Evolutionary conservation across 176 grass and related monocot genomes (phyloP).

Genomic region (Zoysia japonica): DNA sequence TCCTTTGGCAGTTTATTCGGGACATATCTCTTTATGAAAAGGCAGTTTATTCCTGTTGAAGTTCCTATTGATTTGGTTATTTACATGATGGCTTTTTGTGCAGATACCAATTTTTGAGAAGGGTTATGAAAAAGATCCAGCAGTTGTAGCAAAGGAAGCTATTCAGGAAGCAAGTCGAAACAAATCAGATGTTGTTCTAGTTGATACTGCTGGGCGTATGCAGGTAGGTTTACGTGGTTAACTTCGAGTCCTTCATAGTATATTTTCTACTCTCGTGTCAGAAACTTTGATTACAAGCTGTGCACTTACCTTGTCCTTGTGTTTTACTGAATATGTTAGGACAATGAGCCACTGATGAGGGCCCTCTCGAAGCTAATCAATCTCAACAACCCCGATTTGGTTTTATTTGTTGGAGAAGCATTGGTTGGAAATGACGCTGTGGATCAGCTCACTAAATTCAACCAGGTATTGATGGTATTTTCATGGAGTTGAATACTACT

Average conservation of each 20-base stretch:
- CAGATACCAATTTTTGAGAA: conserved; percentile 98
- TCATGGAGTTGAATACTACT: neutral
- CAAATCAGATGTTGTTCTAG: conserved; percentile 90
- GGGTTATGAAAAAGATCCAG: conserved; percentile 91
- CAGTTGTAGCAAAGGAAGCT: conserved; percentile 88
- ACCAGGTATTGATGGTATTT: conserved; percentile 57
- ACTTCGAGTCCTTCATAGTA: neutral
- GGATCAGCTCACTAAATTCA: conserved; percentile 87
- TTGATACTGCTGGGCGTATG: conserved; percentile 93
- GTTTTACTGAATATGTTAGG: conserved; percentile 48
- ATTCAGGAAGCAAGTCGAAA: conserved; percentile 80
- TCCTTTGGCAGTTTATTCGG: neutral
- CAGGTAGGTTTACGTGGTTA: conserved; percentile 49
- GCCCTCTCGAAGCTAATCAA: conserved; percentile 97
- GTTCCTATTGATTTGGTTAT: neutral
- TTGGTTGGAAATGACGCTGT: conserved; percentile 97
- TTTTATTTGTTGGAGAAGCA: conserved; percentile 93
- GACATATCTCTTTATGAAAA: neutral
- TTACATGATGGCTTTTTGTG: conserved; percentile 30
- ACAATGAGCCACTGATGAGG: conserved; percentile 98
- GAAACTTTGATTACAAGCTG: neutral
- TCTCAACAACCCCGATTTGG: conserved; percentile 83
- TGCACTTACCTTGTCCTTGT: neutral
- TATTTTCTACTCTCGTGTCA: neutral
- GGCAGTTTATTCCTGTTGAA: neutral